Evolutionary conservation across 495 filamentous ascomycete species (phyloP).

Genomic region (Staphylotrichum tortipilum): DNA sequence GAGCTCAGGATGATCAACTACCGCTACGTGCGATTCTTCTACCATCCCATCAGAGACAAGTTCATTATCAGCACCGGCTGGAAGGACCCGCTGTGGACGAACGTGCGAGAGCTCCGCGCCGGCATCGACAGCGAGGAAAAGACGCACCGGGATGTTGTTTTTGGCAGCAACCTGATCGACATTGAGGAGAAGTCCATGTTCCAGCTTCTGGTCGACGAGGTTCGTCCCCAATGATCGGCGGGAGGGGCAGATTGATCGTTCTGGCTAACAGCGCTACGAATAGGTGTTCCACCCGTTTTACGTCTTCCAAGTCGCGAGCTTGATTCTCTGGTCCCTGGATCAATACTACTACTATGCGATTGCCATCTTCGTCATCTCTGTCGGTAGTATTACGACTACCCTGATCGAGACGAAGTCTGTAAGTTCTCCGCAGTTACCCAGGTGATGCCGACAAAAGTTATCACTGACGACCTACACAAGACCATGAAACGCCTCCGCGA

Average conservation of each 20-base stretch:
- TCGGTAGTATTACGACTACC: conserved; percentile 82
- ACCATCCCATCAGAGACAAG: conserved; percentile 77
- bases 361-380: conserved; percentile 92
- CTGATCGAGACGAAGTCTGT: conserved; percentile 84
- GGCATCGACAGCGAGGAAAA: conserved; percentile 92
- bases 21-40: conserved; percentile 88
- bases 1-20: conserved; percentile 74
- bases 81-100: conserved; percentile 86
- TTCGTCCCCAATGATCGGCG: conserved; percentile 23
- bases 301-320: conserved; percentile 92
- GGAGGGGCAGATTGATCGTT: too few relatives aligned
- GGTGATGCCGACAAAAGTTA: too few relatives aligned
- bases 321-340: conserved; percentile 90
- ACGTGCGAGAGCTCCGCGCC: conserved; percentile 61
- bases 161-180: conserved; percentile 81
- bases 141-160: conserved; percentile 71
- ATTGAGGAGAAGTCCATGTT: conserved; percentile 77
- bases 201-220: conserved; percentile 85
- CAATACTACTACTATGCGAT: conserved; percentile 95
- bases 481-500: conserved; percentile 88
- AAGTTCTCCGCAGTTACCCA: conserved; percentile 26
- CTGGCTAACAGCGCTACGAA: conserved; percentile 2
- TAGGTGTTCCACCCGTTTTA: conserved; percentile 97
- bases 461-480: conserved; percentile 26
- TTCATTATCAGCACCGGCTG: conserved; percentile 79